Base-by-base conservation (phyloP, 2,329 filamentous ascomycete genomes). In the Fusarium albidum region DNA sequence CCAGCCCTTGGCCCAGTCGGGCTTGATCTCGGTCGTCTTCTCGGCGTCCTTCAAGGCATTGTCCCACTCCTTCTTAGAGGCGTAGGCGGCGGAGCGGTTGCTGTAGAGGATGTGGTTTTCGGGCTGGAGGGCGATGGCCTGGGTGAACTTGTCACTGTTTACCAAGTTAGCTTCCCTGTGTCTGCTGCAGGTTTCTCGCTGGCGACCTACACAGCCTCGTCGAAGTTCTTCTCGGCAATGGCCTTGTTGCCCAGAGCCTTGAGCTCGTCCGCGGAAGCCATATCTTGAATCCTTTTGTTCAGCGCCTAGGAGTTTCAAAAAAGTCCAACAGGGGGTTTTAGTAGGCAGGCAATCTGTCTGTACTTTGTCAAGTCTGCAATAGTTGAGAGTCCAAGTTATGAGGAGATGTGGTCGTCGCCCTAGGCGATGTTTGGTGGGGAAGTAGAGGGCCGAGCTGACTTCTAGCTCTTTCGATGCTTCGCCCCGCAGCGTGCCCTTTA, bases 171-270 rank as follows among this genome's bases (percentile, higher is more conserved):
- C 35, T 38, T 45, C 35, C 32, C 17, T 43, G 26, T 14, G 34
- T 52, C 14, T 57, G 31, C 5, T 25, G 13, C 13, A 15, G 12
- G n/a, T 34, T 15, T 11, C 28, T 35, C 27, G 25, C 3, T 29
- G 41, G 32, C 31, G 51, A 86, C 91, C 77, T 84, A 98, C 94
- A 96, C 86, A 71, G 95, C 95, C 75, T 94, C 92, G 70, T 92
- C 84, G 75, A 96, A 99, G 77, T 98, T 92, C 84, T 98, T 98
- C 59, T 91, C 92, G 64, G 92, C 89, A 77, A 99, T 99, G 77
- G 96, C 93, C 82, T 96, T 96, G 83, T 99, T 99, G 81, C 94
- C 95, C 74, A 95, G 89, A 70, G 93, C 92, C 83, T 99, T 99
- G 70, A 99, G 86, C 85, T 94, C 84, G 75, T 88, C 86, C 66